Conservation (phyloP, 257 asterid species). For the Fraxinus pennsylvanica region DNA sequence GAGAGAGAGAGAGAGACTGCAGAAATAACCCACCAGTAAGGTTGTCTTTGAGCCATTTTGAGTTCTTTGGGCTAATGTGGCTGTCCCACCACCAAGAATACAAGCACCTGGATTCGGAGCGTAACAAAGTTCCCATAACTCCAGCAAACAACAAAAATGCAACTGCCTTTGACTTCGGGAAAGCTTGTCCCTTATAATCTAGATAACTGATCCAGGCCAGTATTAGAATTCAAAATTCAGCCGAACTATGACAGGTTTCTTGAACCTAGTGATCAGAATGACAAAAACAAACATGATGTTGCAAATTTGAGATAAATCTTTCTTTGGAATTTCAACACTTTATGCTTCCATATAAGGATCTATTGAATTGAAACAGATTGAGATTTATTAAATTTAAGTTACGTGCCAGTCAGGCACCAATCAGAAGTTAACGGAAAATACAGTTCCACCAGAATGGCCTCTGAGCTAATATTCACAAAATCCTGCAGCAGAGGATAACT, state of each 20-base stretch:
- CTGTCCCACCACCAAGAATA: slow-evolving; percentile 99
- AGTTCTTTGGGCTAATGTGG: slow-evolving; percentile 89
- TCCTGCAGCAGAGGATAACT: slow-evolving; percentile 29
- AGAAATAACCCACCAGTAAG: slow-evolving; percentile 55
- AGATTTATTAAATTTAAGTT: background rate
- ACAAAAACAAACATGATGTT: background rate
- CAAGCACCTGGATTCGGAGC: slow-evolving; percentile 64
- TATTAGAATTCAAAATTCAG: slow-evolving; percentile 12
- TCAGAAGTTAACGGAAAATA: slow-evolving; percentile 8
- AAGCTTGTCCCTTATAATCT: slow-evolving; percentile 28
- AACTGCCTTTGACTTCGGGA: slow-evolving; percentile 36
- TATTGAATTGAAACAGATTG: background rate
- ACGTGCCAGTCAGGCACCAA: slow-evolving; percentile 26
- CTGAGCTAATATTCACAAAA: slow-evolving; percentile 24
- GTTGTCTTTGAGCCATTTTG: slow-evolving; percentile 98
- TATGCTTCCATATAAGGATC: slow-evolving; percentile 7
- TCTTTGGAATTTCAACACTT: background rate
- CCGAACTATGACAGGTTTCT: background rate
- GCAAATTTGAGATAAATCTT: background rate
- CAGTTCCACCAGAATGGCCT: background rate
- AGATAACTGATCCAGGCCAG: slow-evolving; percentile 38
- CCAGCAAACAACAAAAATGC: slow-evolving; percentile 46
- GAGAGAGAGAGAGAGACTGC: background rate
- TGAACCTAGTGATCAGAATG: background rate
- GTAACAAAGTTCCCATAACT: slow-evolving; percentile 63